These are phyloP conservation scores for Zygotorulaspora danielsina DNA, from an alignment of 805 yeast species.

Conservation along the genomic window DNA sequence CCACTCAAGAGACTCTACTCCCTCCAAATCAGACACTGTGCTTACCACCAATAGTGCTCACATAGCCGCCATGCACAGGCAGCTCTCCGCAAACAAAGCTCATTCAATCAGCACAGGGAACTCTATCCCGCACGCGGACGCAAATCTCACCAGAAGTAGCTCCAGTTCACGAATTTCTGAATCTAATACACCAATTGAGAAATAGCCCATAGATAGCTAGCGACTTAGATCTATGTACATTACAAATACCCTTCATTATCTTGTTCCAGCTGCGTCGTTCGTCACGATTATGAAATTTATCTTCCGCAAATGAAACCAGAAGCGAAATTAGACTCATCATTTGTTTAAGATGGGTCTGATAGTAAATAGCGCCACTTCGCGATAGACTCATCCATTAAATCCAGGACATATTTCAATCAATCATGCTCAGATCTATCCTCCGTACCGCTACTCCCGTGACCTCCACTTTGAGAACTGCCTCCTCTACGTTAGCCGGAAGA, in stretches of 20 bases:
- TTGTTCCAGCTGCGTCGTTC: no score
- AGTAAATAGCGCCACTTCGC: no score
- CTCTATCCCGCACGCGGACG: background rate
- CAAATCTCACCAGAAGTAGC: background rate
- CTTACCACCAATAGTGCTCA: background rate
- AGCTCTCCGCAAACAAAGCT: background rate
- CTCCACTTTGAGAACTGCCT: slow-evolving; percentile 16
- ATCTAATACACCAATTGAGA: no score
- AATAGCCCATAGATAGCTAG: no score
- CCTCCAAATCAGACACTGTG: slow-evolving; percentile 2
- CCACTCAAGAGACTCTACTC: slow-evolving; percentile 7
- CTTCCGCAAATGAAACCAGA: no score
- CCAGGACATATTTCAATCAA: no score
- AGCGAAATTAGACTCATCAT: no score
- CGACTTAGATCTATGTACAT: background rate
- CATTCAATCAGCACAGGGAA: background rate
- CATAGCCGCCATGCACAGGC: background rate
- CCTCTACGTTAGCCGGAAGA: slow-evolving; percentile 36
- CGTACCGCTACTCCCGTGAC: slow-evolving; percentile 40
- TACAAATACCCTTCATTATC: no score
- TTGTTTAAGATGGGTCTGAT: no score
- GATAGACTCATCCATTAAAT: no score
- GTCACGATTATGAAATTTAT: no score
- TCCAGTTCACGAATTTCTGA: no score
- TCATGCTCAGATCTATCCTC: slow-evolving; percentile 53